Evolutionary conservation across 2,329 filamentous ascomycete genomes (phyloP).

Genomic region (Gaeumannomyces sp.): DNA sequence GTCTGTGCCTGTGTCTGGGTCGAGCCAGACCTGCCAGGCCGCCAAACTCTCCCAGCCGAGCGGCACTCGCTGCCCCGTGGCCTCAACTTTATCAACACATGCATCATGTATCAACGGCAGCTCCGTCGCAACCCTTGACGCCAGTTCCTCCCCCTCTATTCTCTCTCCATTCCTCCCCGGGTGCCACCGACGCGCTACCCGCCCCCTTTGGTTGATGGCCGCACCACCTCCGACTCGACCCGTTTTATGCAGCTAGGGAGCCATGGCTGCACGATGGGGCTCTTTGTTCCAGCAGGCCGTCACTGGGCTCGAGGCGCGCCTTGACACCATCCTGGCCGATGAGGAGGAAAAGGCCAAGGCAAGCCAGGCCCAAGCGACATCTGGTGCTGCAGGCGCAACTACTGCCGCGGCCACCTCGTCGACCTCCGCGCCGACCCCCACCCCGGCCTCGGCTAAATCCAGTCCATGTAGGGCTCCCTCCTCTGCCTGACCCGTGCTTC

Average conservation of each 20-base stretch:
- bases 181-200: no score
- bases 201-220: neutral
- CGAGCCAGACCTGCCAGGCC: neutral
- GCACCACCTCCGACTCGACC: neutral
- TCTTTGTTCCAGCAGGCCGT: slow-evolving; percentile 84
- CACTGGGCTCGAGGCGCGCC: slow-evolving; percentile 83
- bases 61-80: neutral
- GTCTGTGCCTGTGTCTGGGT: neutral
- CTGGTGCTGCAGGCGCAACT: slow-evolving; percentile 17
- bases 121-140: neutral
- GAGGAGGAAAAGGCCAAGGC: slow-evolving; percentile 46
- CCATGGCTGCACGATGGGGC: slow-evolving; percentile 63
- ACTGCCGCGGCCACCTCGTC: slow-evolving; percentile 11
- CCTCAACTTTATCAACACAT: neutral
- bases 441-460: slow-evolving; percentile 27
- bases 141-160: neutral
- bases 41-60: neutral
- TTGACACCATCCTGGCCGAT: slow-evolving; percentile 87
- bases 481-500: slow-evolving; percentile 7
- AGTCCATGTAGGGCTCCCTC: slow-evolving; percentile 23
- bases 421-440: slow-evolving; percentile 23
- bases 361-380: slow-evolving; percentile 18
- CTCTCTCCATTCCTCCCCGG: neutral
- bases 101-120: neutral
- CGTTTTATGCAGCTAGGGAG: slow-evolving; percentile 18